Evolutionary conservation across 179 eudicot species (phyloP), one percentile per base, ranked within the genome.

Genomic region (Vitellaria paradoxa): DNA sequence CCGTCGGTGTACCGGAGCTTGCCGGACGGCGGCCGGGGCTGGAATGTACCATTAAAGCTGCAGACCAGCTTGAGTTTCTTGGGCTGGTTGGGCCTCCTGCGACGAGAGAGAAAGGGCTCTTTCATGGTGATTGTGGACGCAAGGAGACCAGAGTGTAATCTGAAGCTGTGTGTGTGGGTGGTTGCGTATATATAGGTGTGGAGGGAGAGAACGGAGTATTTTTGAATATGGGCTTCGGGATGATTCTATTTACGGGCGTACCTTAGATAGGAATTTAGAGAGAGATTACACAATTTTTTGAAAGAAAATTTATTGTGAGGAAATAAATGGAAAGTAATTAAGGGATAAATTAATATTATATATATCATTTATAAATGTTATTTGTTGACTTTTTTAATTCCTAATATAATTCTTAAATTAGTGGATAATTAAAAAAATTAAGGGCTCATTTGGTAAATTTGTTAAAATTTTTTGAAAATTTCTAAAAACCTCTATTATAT

Each of bases 1-100:
- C 84, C 80, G 66, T 74, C 81, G 55, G 74, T 59, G 74, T 81
- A 77, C 26, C 81, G 74, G 46, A 81, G 77, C 20, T 59, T 49
- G 0, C 57, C 68, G 18, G 77, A 56, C 47, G 79, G 64, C 0
- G 73, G 76, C 7, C 72, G 73, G 73, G 37, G 77, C 0, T 7
- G 73, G 65, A 81, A 77, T 73, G 61, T 30, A 57, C 75, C 78
- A 57, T 81, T 78, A 66, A 72, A 81, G 81, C 78, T 81, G 71
- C 73, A 74, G 23, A 81, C 15, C 13, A 81, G 75, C 70, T 74
- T 78, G 50, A 81, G 50, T 74, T 81, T 81, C 74, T 77, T 68
- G 18, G n/a, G 26, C 1, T 47, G 57, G 62, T 12, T 15, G 57
- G 65, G 67, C 23, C 46, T 72, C 46, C 24, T 56, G 24, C 74